Evolutionary conservation across 179 eudicot species (phyloP).

Genomic region (Silene vulgaris): DNA sequence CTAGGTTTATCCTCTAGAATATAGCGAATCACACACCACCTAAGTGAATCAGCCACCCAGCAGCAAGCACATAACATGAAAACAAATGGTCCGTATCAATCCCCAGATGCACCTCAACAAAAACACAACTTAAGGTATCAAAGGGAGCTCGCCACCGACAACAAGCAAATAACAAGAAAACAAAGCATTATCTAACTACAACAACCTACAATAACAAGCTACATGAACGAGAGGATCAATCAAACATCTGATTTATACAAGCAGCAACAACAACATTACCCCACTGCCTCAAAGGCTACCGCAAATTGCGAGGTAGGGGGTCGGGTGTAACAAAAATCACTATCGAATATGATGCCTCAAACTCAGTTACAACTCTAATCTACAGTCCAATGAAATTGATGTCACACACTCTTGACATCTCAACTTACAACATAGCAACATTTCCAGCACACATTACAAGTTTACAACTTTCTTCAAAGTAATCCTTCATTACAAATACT

Average conservation of each 20-base stretch:
- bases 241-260: neutral
- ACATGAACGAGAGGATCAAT: neutral
- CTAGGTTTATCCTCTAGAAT: neutral
- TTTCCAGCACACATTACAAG: constrained; percentile 9
- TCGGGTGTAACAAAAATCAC: neutral
- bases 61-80: neutral
- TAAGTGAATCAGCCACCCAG: neutral
- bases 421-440: constrained; percentile 7
- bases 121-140: neutral
- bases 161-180: neutral
- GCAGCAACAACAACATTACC: neutral
- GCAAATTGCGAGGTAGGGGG: no score
- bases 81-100: neutral
- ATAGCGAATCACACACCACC: neutral
- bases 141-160: neutral
- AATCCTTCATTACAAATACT: neutral
- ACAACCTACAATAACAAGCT: neutral
- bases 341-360: neutral
- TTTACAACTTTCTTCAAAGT: neutral
- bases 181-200: neutral
- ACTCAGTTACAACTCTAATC: neutral
- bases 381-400: neutral
- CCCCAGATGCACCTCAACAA: neutral
- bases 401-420: neutral
- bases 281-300: no score